A percentile compares a stretch with the other conserved stretches of the same genome.
Conservation (phyloP, 2,329 filamentous ascomycete genomes). For the Talaromyces sp. region DNA sequence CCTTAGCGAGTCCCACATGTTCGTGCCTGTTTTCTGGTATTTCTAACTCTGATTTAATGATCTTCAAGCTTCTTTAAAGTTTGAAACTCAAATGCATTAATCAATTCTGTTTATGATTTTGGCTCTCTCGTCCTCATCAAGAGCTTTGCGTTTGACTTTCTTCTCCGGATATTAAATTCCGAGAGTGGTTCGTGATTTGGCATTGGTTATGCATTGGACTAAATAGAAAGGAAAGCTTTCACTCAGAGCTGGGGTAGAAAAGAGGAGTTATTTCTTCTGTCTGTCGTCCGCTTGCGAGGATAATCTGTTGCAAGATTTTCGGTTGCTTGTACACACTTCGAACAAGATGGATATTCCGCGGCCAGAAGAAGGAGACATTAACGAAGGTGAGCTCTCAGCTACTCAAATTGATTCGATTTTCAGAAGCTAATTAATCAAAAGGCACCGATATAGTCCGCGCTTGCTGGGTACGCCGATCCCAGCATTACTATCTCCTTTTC, state of each 20-base stretch:
- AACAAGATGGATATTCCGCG: slow-evolving; percentile 22
- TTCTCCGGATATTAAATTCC: background rate
- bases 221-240: background rate
- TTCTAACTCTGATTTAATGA: background rate
- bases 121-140: background rate
- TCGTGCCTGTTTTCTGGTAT: background rate
- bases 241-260: background rate
- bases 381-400: slow-evolving; percentile 18
- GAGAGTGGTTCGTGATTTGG: background rate
- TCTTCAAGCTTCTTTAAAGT: background rate
- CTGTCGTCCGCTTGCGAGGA: background rate
- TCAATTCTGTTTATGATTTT: background rate
- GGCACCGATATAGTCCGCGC: slow-evolving; percentile 17
- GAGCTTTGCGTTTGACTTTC: background rate
- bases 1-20: background rate
- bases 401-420: background rate
- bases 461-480: slow-evolving; percentile 15
- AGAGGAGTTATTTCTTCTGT: background rate
- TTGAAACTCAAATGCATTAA: background rate
- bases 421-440: slow-evolving; percentile 6
- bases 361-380: slow-evolving; percentile 21
- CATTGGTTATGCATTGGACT: background rate
- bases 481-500: too few relatives aligned
- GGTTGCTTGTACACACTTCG: background rate
- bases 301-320: background rate